Evolutionary conservation across 306 rosid genomes (phyloP).

Genomic region (Cicer bijugum): DNA sequence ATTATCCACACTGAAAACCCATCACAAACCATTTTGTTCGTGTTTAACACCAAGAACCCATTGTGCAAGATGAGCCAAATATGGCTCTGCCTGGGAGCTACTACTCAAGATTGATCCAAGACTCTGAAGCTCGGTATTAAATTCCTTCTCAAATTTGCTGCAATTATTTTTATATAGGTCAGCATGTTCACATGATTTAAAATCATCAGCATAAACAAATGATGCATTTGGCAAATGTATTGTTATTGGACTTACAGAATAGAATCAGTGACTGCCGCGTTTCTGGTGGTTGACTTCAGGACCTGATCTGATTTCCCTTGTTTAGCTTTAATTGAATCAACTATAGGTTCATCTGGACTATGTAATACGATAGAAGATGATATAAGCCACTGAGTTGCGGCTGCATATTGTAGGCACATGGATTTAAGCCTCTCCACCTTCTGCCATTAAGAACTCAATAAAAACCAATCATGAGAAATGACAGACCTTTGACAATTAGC

Average conservation of each 20-base stretch:
- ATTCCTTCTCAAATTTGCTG: slow-evolving; percentile 91
- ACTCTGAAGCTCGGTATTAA: slow-evolving; percentile 79
- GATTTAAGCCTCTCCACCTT: slow-evolving; percentile 84
- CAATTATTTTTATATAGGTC: slow-evolving; percentile 41
- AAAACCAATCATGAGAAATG: slow-evolving; percentile 36
- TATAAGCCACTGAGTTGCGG: slow-evolving; percentile 92
- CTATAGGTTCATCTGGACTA: slow-evolving; percentile 54
- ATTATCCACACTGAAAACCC: not conserved
- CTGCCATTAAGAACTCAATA: slow-evolving; percentile 57
- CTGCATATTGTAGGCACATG: slow-evolving; percentile 88
- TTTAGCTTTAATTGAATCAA: slow-evolving; percentile 51
- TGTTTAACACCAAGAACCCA: slow-evolving; percentile 76
- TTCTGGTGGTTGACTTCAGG: slow-evolving; percentile 65
- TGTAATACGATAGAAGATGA: slow-evolving; percentile 69
- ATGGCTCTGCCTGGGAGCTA: slow-evolving; percentile 85
- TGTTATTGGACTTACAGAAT: slow-evolving; percentile 68
- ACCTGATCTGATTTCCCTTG: slow-evolving; percentile 59
- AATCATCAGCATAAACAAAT: slow-evolving; percentile 6
- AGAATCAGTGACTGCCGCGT: slow-evolving; percentile 63
- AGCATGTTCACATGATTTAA: slow-evolving; percentile 7
- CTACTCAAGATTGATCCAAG: slow-evolving; percentile 79
- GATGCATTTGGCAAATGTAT: not conserved
- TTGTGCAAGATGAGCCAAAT: slow-evolving; percentile 83
- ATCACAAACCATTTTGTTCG: slow-evolving; percentile 53
- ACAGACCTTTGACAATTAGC: slow-evolving; percentile 2